A percentile compares a stretch with the other conserved stretches of the same genome.
phyloP scores from a whole-genome alignment of 129 eudicot species.

The Flaveria brownii region DNA sequence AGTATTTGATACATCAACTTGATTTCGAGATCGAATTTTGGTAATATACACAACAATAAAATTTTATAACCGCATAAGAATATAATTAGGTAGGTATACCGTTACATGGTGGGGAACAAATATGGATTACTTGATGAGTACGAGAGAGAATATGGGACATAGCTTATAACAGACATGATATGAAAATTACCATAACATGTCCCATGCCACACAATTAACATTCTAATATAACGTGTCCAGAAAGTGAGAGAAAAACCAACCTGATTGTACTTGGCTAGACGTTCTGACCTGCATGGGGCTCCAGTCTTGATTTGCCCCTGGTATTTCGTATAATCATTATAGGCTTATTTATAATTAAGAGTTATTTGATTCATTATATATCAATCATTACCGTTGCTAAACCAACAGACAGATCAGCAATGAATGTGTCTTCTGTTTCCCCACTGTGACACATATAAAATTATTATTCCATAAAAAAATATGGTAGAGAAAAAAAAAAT shows the following conservation, averaged over 20 bases:
- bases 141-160: too few relatives aligned
- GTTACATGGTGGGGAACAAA: too few relatives aligned
- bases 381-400: constrained; percentile 65
- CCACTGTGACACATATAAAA: constrained; percentile 53
- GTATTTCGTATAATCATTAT: not conserved
- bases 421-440: constrained; percentile 89
- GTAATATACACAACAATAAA: too few relatives aligned
- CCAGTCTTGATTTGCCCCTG: constrained; percentile 98
- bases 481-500: not conserved
- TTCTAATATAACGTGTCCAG: too few relatives aligned
- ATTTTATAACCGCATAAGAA: too few relatives aligned
- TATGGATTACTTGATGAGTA: too few relatives aligned
- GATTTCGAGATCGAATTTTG: too few relatives aligned
- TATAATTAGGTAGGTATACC: too few relatives aligned
- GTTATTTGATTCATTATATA: not conserved
- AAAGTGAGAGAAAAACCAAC: constrained; percentile 30
- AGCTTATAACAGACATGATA: too few relatives aligned
- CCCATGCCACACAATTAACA: too few relatives aligned
- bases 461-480: not conserved
- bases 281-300: constrained; percentile 93
- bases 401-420: constrained; percentile 91
- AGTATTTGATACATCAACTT: too few relatives aligned
- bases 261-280: constrained; percentile 86
- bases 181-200: too few relatives aligned
- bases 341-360: not conserved